phyloP scores from a whole-genome alignment of 2,329 filamentous ascomycete genomes.

The Penicillium sp. region DNA sequence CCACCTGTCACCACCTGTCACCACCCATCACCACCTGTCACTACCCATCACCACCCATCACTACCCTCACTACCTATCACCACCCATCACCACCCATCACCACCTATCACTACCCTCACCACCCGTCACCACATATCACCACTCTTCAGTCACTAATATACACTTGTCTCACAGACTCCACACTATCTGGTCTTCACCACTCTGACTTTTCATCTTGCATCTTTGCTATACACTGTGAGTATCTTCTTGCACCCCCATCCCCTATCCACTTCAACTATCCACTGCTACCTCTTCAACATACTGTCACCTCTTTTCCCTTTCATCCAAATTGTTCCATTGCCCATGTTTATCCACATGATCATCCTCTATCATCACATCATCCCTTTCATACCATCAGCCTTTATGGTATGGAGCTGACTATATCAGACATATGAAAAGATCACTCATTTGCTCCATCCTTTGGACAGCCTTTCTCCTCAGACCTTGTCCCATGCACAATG shows the following conservation, averaged over 20 bases:
- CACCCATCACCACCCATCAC: background rate
- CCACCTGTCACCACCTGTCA: background rate
- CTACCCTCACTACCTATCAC: too few species aligned
- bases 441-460: background rate
- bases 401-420: background rate
- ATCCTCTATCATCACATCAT: background rate
- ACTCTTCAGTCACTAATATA: background rate
- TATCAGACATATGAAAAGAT: background rate
- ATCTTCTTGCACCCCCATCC: too few species aligned
- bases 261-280: background rate
- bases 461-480: background rate
- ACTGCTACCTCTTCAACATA: background rate
- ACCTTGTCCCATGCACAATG: background rate
- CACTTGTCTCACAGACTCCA: background rate
- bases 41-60: background rate
- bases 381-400: background rate
- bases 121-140: background rate
- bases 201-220: background rate
- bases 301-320: background rate
- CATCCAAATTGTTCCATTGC: background rate
- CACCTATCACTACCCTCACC: background rate
- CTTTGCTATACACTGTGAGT: background rate
- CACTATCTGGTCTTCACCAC: background rate
- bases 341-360: background rate
- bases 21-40: background rate